Base-by-base conservation (phyloP, 257 asterid genomes). In the Solanum peruvianum region DNA sequence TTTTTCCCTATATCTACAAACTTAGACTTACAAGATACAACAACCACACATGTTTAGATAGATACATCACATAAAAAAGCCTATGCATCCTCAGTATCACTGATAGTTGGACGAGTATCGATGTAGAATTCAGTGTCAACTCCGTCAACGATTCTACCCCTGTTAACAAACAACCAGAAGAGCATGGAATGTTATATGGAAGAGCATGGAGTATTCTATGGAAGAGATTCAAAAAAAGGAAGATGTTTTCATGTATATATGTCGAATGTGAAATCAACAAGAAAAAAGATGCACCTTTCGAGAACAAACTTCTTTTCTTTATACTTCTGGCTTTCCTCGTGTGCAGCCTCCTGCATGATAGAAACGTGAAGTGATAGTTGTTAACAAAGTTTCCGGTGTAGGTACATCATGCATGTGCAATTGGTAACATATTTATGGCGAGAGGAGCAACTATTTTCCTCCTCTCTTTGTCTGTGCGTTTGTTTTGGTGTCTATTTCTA, bases 281-380 rank as follows among this genome's bases (percentile, higher is more conserved):
- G 78, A 33, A 16, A 70, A 47, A 42, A 13, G 31, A 45, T 13
- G 7, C 85, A 93, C 98, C 98, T 90, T 87, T 94, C 99, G 13
- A 95, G 96, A 83, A 95, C 96, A 75, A 90, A 92, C 86, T 96
- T 96, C 25, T 98, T 98, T 90, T 94, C 97, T 88, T 96, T 95
- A 87, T 92, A 93, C 92, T 93, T 94, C 92, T 96, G 98, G 88
- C 90, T 90, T 90, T 89, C 90, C 42, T 94, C 97, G 2, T 91
- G 95, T 15, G 96, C 97, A 41, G 89, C 85, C 88, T 91, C 96
- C 99, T 96, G 92, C 60, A 69, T 87, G 83, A 62, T 62, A 44
- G 85, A 85, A 33, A 37, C 11, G 2, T 76, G 49, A 4, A 25
- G 14, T 15, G 41, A n/a, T 25, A 67, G 82, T 73, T 15, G 66